Evolutionary conservation across 75 land plant genomes (phyloP).

Genomic region (Azolla pinnata): DNA sequence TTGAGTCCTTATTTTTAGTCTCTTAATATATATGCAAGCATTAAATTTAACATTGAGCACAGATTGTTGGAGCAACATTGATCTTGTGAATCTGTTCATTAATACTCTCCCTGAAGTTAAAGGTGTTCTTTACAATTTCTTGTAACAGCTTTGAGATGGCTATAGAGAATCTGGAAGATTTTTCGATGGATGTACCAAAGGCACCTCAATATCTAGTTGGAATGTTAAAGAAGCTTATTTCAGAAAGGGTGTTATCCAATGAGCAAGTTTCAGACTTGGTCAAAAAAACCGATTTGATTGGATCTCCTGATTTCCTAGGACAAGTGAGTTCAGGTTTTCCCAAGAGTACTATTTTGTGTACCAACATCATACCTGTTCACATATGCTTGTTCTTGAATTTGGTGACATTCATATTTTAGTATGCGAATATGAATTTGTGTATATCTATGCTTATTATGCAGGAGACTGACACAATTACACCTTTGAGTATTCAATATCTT

Average conservation of each 20-base stretch:
- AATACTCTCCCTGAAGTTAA: no score
- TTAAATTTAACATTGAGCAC: no score
- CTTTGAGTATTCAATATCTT: no score
- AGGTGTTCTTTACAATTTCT: background rate
- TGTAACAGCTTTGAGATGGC: conserved; percentile 58
- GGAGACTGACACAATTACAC: no score
- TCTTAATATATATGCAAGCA: no score
- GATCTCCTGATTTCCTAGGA: background rate
- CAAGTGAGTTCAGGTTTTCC: background rate
- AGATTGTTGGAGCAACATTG: background rate
- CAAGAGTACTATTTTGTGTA: no score
- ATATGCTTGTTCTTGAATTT: no score
- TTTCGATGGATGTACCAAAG: conserved; percentile 69
- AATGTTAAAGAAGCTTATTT: conserved; percentile 46
- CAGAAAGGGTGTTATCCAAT: conserved; percentile 36
- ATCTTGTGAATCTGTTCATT: background rate
- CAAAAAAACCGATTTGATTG: background rate
- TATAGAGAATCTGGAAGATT: conserved; percentile 59
- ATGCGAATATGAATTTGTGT: no score
- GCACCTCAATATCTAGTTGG: conserved; percentile 70
- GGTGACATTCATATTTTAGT: no score
- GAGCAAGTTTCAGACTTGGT: conserved; percentile 1
- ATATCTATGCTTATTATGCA: no score
- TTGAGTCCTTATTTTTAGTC: no score
- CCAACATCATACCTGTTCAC: no score